phyloP scores from a whole-genome alignment of 176 grass and related monocot species.

The Oryza glaberrima region DNA sequence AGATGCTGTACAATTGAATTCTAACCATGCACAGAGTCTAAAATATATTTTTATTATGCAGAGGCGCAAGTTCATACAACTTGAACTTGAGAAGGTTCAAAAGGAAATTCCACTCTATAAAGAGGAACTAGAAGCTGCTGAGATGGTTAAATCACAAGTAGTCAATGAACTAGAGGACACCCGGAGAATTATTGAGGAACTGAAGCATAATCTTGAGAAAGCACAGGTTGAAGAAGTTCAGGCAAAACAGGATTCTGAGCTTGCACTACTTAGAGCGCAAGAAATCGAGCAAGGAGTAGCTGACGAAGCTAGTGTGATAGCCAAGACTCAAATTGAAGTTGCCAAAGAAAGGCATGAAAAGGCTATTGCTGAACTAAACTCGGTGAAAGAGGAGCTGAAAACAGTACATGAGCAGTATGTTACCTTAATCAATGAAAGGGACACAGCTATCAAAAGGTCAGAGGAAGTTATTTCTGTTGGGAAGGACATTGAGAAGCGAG shows the following conservation, averaged over 20 bases:
- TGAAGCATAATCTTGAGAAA: conserved; percentile 87
- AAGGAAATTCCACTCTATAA: conserved; percentile 71
- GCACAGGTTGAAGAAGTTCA: conserved; percentile 83
- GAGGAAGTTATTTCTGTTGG: conserved; percentile 57
- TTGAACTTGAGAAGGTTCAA: conserved; percentile 75
- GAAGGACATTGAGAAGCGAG: conserved; percentile 69
- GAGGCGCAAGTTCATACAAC: conserved; percentile 68
- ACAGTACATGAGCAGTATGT: conserved; percentile 58
- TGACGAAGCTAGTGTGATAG: conserved; percentile 72
- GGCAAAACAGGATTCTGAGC: conserved; percentile 83
- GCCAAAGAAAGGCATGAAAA: conserved; percentile 69
- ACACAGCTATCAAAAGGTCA: conserved; percentile 61
- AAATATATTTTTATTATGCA: conserved; percentile 41
- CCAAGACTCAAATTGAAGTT: conserved; percentile 67
- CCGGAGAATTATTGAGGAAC: conserved; percentile 73
- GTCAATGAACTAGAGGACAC: conserved; percentile 61
- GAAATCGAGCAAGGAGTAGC: conserved; percentile 83
- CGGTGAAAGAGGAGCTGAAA: conserved; percentile 54
- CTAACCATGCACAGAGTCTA: conserved; percentile 15
- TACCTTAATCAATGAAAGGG: conserved; percentile 63
- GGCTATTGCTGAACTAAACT: conserved; percentile 61
- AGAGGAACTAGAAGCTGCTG: conserved; percentile 64
- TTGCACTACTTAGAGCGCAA: conserved; percentile 71
- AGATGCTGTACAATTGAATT: conserved; percentile 2
- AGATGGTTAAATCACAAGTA: conserved; percentile 64